Conservation (phyloP, 805 yeast genomes). For the Yarrowia alimentaria region DNA sequence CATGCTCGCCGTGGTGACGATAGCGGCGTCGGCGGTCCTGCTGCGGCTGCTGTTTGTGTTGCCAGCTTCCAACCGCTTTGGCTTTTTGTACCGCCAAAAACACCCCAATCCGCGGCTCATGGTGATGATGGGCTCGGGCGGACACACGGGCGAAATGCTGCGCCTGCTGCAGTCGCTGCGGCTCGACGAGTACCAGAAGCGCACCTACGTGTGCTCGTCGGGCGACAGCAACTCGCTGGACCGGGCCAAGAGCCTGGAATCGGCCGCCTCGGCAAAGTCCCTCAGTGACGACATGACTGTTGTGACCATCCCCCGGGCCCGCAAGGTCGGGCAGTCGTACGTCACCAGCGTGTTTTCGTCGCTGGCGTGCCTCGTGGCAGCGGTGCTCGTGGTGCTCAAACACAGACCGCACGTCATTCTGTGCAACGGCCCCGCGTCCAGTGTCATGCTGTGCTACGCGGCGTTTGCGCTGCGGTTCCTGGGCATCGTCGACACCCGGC, state of each 20-base stretch:
- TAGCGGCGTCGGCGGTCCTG: neutral
- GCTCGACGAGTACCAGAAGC: slow-evolving; percentile 32
- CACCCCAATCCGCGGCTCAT: slow-evolving; percentile 39
- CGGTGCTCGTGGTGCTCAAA: slow-evolving; percentile 32
- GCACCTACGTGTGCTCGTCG: slow-evolving; percentile 46
- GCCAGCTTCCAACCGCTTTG: slow-evolving; percentile 14
- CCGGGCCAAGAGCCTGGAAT: slow-evolving; percentile 36
- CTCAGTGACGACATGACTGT: slow-evolving; percentile 32
- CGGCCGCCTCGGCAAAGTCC: neutral
- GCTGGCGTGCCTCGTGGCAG: slow-evolving; percentile 39
- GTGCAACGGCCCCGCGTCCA: slow-evolving; percentile 80
- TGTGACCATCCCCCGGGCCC: slow-evolving; percentile 50
- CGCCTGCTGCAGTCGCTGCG: slow-evolving; percentile 51
- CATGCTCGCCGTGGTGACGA: neutral
- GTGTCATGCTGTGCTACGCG: slow-evolving; percentile 64
- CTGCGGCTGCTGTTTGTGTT: slow-evolving; percentile 12
- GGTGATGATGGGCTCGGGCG: slow-evolving; percentile 90
- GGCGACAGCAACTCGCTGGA: slow-evolving; percentile 53
- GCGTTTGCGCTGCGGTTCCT: slow-evolving; percentile 49
- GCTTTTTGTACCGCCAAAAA: neutral
- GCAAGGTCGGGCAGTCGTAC: slow-evolving; percentile 57
- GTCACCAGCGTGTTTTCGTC: slow-evolving; percentile 50
- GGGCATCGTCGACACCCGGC: slow-evolving; percentile 46
- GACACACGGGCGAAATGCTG: slow-evolving; percentile 96
- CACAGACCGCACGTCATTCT: slow-evolving; percentile 39